Evolutionary conservation across 2,329 filamentous ascomycete genomes (phyloP).

Genomic region (Epichloe amarillans): DNA sequence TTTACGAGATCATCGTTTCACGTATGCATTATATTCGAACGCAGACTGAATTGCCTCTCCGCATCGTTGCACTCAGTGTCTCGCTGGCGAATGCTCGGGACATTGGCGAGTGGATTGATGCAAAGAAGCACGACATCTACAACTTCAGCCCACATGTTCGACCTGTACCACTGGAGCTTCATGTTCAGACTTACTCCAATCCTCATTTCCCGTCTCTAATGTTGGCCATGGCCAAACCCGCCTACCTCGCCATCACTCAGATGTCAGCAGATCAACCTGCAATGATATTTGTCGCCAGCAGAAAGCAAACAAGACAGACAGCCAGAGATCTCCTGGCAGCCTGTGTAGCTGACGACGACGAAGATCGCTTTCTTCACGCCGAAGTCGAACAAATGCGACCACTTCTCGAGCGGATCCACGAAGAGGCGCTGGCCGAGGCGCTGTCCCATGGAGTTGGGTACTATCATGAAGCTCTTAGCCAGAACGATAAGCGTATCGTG

Average conservation of each 20-base stretch:
- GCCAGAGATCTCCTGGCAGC: constrained; percentile 80
- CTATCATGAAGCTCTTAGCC: constrained; percentile 85
- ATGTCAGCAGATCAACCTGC: constrained; percentile 81
- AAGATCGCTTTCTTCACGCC: constrained; percentile 85
- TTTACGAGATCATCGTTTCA: constrained; percentile 95
- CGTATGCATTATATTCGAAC: constrained; percentile 93
- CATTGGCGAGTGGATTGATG: constrained; percentile 94
- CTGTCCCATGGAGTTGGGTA: constrained; percentile 91
- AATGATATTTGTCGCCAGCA: constrained; percentile 80
- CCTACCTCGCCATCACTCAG: constrained; percentile 78
- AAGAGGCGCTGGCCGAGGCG: constrained; percentile 76
- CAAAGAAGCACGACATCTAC: constrained; percentile 95
- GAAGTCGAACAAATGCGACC: constrained; percentile 70
- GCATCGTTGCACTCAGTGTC: constrained; percentile 81
- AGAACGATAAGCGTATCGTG: constrained; percentile 84
- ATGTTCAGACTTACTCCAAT: constrained; percentile 90
- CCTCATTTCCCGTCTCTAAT: constrained; percentile 96
- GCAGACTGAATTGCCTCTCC: constrained; percentile 71
- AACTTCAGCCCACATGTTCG: constrained; percentile 94
- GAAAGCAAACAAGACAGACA: constrained; percentile 83
- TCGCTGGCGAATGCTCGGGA: constrained; percentile 88
- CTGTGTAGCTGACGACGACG: constrained; percentile 76
- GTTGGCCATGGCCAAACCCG: constrained; percentile 95
- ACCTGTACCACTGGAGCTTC: constrained; percentile 78
- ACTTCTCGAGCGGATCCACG: constrained; percentile 70